Base-by-base conservation (phyloP, 2,329 filamentous ascomycete genomes). In the Lomentospora prolificans region DNA sequence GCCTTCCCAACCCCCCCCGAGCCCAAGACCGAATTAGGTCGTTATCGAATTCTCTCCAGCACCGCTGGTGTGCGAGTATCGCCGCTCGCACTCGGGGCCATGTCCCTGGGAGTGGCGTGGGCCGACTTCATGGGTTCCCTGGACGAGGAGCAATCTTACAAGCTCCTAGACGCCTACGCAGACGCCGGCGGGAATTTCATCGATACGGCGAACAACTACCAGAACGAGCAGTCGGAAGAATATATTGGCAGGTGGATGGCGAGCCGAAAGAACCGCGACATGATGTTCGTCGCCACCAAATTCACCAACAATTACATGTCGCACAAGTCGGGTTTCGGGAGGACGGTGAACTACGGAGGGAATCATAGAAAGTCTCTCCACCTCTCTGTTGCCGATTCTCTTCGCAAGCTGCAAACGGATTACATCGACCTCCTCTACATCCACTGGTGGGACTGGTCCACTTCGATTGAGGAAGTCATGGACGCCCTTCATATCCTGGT, bases 21-120 rank as follows among this genome's bases (percentile, higher is more conserved):
- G 73, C 31, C 74, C 28, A 12, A 39, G 14, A 59, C 58, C 17
- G 56, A 59, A 39, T 69, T 89, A 60, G 82, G 75, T 58, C 77
- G 81, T 56, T 86, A 87, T 62, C 81, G 85, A 5, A 68, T 88
- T 50, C 76, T 89, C 9, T 80, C 85, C 1, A 83, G 84, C 10
- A 80, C 76, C 0, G 85, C 86, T 2, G 71, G 69, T 3, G 65
- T 77, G 39, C 67, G 71, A 12, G 73, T 75, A 2, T 74, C 71
- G 7, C 73, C 73, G 1, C 62, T 75, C 22, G 67, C 67, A 52
- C 68, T 77, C 3, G 74, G 75, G 30, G 72, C 68, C 39, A 75
- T 76, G 72, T 71, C 65, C 60, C 70, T 77, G 60, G 75, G 75
- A 14, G 64, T 70, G 22, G 66, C 70, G 3, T 75, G 72, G 71